phyloP scores from a whole-genome alignment of 2,329 filamentous ascomycete genomes.

The Acrocalymma vagum region DNA sequence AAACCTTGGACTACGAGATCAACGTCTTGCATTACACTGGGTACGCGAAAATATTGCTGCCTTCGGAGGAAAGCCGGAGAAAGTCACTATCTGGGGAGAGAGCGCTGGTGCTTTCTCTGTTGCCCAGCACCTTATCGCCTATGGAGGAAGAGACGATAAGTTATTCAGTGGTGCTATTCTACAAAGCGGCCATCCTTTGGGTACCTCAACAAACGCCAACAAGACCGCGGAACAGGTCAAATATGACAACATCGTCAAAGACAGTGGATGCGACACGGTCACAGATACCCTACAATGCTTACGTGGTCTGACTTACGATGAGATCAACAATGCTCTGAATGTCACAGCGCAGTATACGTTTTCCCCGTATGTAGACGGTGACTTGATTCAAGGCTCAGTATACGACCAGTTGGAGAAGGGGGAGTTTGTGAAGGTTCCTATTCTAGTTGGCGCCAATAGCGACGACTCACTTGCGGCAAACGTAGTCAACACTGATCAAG shows the following conservation, averaged over 20 bases:
- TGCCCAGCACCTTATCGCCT: constrained; percentile 30
- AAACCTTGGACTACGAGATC: constrained; percentile 49
- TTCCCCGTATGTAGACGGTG: constrained; percentile 60
- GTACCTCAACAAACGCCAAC: constrained; percentile 54
- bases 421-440: constrained; percentile 68
- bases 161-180: constrained; percentile 53
- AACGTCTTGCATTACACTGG: constrained; percentile 51
- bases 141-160: constrained; percentile 50
- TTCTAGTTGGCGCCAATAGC: constrained; percentile 68
- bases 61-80: constrained; percentile 44
- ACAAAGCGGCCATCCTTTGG: constrained; percentile 44
- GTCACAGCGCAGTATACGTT: constrained; percentile 29
- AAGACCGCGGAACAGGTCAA: constrained; percentile 61
- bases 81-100: constrained; percentile 45
- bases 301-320: constrained; percentile 65
- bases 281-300: constrained; percentile 53
- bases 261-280: constrained; percentile 57
- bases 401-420: constrained; percentile 62
- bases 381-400: constrained; percentile 59
- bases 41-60: constrained; percentile 42
- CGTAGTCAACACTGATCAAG: constrained; percentile 62
- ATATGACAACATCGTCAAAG: constrained; percentile 47
- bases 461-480: constrained; percentile 66
- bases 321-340: constrained; percentile 58
- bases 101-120: constrained; percentile 53